Evolutionary conservation across 2,329 filamentous ascomycete genomes (phyloP).

Genomic region (Colletotrichum graminicola): DNA sequence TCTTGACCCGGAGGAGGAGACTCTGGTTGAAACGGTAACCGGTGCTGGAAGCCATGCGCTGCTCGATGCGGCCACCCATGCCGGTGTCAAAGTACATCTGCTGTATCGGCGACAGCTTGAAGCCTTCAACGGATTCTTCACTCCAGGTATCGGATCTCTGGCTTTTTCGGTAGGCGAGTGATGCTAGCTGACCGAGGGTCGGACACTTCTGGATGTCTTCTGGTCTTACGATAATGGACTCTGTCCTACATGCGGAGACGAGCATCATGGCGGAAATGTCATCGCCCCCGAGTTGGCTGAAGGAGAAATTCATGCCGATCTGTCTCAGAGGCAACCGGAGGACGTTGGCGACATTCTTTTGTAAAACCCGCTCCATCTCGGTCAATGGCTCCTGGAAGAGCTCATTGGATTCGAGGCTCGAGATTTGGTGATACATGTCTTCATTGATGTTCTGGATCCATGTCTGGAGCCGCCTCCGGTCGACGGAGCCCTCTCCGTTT

Average conservation of each 20-base stretch:
- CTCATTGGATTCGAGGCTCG: conserved; percentile 56
- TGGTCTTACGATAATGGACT: conserved; percentile 53
- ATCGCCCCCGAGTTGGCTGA: conserved; percentile 55
- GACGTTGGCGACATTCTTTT: conserved; percentile 54
- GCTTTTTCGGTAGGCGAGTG: conserved; percentile 51
- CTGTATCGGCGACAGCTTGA: conserved; percentile 66
- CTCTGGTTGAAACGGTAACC: conserved; percentile 65
- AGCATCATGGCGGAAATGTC: conserved; percentile 55
- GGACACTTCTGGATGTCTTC: conserved; percentile 54
- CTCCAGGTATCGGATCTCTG: conserved; percentile 49
- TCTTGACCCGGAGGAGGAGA: conserved; percentile 60
- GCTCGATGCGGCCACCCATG: conserved; percentile 53
- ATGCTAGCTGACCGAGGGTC: conserved; percentile 55
- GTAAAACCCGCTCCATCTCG: conserved; percentile 55
- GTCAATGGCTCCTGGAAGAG: conserved; percentile 51
- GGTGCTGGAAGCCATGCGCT: conserved; percentile 49
- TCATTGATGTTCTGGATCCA: conserved; percentile 68
- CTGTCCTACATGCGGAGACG: conserved; percentile 53
- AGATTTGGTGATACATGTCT: conserved; percentile 58
- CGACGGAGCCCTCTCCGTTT: conserved; percentile 54
- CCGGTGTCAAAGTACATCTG: conserved; percentile 64
- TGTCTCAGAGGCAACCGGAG: conserved; percentile 54
- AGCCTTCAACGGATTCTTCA: conserved; percentile 53
- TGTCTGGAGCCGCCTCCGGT: conserved; percentile 61
- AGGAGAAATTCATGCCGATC: conserved; percentile 59